Base-by-base conservation (phyloP, 148 eudicot genomes). In the Fallopia convolvulus region DNA sequence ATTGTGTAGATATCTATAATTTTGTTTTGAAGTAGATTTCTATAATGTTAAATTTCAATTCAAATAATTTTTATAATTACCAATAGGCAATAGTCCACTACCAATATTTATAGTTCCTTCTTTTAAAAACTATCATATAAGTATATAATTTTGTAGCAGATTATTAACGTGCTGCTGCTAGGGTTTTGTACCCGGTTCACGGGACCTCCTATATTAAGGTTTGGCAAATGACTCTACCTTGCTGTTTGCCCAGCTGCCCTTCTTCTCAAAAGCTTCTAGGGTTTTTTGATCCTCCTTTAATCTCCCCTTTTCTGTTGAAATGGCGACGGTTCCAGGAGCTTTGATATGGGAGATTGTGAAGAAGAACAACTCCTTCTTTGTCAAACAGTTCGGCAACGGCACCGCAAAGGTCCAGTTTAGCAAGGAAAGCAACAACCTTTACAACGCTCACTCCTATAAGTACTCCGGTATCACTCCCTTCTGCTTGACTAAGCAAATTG, bases 291-390 rank as follows among this genome's bases (percentile, higher is more conserved):
- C 70, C 9, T 26, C 39, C 39, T 11, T 26, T 58, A 32, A 4
- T 20, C 8, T 7, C 50, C 50, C 13, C 2, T 61, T 61, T 9
- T 6, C 40, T 12, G 72, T 68, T 33, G 82, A 86, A 80, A 94
- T 94, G 98, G 86, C 98, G 49, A 87, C 93, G 20, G 92, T 88
- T 44, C 96, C 97, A 50, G 98, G 98, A 23, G 81, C 93, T 30
- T 77, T 94, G 88, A 80, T 94, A 6, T 94, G 98, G 98, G 98
- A 94, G 90, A 86, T 92, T 7, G 98, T 94, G 80, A 94, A 90
- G 90, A 94, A 84, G 87, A 94, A 92, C 90, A 94, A 90, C 75
- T 87, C 83, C 8, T 94, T 94, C 53, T 85, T 92, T 30, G 93
- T 94, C 15, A 92, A 94, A 91, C 85, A 94, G 82, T 94, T 94